These are phyloP conservation scores for Xylaria hypoxylon DNA, from an alignment of 2,329 filamentous ascomycete genomes.

Conservation along the genomic window DNA sequence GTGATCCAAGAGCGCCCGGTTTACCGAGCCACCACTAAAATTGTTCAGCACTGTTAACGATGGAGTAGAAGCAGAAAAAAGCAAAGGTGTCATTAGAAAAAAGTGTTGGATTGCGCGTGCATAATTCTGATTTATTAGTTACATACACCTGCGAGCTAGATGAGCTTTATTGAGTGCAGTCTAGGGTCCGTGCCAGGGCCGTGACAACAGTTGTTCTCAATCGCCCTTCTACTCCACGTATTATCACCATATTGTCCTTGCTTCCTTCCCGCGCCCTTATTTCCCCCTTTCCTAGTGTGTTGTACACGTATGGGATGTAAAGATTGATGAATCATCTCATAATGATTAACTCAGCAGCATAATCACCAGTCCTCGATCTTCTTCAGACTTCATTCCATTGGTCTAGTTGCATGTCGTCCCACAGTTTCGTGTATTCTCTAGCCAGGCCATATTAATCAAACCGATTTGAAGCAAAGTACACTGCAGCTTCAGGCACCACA, in stretches of 20 bases:
- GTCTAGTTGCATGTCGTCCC: conserved; percentile 7
- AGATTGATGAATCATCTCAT: conserved; percentile 21
- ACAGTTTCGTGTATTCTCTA: background rate
- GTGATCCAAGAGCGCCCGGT: too few species aligned
- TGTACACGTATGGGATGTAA: conserved; percentile 21
- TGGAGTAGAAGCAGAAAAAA: background rate
- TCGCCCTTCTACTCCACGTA: conserved; percentile 1
- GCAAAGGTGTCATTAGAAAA: background rate
- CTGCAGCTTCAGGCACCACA: background rate
- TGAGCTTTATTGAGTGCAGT: background rate
- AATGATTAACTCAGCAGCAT: conserved; percentile 12
- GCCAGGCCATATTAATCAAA: background rate
- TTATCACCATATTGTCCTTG: background rate
- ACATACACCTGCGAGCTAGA: conserved; percentile 5
- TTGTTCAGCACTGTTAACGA: background rate
- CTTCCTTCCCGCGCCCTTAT: background rate
- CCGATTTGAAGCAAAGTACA: background rate
- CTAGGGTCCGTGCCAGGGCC: background rate
- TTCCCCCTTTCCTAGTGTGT: conserved; percentile 8
- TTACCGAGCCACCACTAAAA: background rate
- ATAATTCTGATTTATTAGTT: conserved; percentile 10
- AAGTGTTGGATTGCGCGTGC: background rate
- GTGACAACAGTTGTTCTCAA: background rate
- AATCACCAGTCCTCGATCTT: conserved; percentile 7
- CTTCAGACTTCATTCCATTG: conserved; percentile 7